phyloP scores from a whole-genome alignment of 768 basidiomycete species.

The Amanita jacksonii region DNA sequence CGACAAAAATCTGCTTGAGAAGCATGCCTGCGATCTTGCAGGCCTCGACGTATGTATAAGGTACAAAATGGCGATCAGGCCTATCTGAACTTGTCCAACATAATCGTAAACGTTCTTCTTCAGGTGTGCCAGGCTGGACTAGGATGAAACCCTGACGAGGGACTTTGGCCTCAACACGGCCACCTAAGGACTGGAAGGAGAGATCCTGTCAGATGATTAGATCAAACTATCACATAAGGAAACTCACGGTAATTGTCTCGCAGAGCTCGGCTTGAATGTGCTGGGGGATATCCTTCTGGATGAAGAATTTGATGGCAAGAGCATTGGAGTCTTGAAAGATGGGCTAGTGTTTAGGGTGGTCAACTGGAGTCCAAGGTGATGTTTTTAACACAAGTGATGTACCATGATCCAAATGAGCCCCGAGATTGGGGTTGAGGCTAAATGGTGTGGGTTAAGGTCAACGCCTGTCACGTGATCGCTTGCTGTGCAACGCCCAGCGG shows the following conservation, averaged over 20 bases:
- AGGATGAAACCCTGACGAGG: conserved; percentile 70
- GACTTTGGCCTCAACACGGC: conserved; percentile 69
- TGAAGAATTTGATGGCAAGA: conserved; percentile 72
- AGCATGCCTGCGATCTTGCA: conserved; percentile 72
- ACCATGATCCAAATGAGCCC: conserved; percentile 20
- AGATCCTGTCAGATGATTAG: conserved; percentile 3
- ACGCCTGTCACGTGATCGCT: conserved; percentile 13
- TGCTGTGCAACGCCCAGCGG: too few species aligned
- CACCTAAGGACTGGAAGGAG: conserved; percentile 59
- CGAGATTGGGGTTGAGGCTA: conserved; percentile 46
- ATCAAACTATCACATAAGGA: not conserved
- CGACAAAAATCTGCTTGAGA: conserved; percentile 67
- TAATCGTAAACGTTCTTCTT: conserved; percentile 65
- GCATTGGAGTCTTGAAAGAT: conserved; percentile 65
- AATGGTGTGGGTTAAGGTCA: conserved; percentile 24
- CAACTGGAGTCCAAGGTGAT: not conserved
- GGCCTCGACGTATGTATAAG: conserved; percentile 76
- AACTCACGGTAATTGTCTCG: conserved; percentile 57
- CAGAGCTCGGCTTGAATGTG: conserved; percentile 63
- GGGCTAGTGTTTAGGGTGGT: conserved; percentile 29
- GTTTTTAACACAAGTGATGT: conserved; percentile 9
- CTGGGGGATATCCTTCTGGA: conserved; percentile 68
- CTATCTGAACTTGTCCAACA: conserved; percentile 66
- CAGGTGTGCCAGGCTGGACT: conserved; percentile 54
- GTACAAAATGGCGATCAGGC: conserved; percentile 71